Evolutionary conservation across 371 early-diverging fungal genomes (phyloP).

Genomic region (Mortierella sp.): DNA sequence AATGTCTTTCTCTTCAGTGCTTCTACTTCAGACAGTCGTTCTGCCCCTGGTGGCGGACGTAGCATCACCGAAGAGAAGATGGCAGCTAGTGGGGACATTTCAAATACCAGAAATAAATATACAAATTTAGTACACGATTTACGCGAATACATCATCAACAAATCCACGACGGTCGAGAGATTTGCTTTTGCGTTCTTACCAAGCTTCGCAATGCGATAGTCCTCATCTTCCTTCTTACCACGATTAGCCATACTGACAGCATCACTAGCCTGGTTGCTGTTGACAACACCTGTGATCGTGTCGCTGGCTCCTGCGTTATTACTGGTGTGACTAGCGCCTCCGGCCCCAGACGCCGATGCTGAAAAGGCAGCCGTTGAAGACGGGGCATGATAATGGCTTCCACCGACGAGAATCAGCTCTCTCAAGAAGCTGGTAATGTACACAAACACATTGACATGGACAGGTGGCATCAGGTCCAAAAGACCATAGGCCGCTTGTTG

Average conservation of each 20-base stretch:
- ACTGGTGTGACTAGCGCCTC: too few relatives aligned
- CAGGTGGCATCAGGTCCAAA: slow-evolving; percentile 69
- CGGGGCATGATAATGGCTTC: slow-evolving; percentile 3
- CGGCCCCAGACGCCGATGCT: not conserved
- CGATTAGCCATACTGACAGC: slow-evolving; percentile 14
- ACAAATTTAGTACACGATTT: too few relatives aligned
- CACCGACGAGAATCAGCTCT: slow-evolving; percentile 64
- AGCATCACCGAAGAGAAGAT: slow-evolving; percentile 50
- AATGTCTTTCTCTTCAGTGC: slow-evolving; percentile 40
- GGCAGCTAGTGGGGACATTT: too few relatives aligned
- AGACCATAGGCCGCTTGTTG: slow-evolving; percentile 30
- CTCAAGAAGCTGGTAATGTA: slow-evolving; percentile 81
- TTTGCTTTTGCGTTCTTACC: slow-evolving; percentile 26
- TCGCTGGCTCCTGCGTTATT: too few relatives aligned
- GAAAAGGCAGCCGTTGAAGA: not conserved
- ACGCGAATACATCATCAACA: not conserved
- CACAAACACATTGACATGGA: slow-evolving; percentile 77
- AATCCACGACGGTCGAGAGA: too few relatives aligned
- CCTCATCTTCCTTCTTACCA: slow-evolving; percentile 40
- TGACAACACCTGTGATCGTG: too few relatives aligned
- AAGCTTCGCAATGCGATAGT: slow-evolving; percentile 43
- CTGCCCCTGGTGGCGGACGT: slow-evolving; percentile 48
- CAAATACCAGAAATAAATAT: too few relatives aligned
- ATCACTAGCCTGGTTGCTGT: slow-evolving; percentile 29
- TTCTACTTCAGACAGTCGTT: slow-evolving; percentile 45